Conservation (phyloP, 148 eudicot genomes). For the Fagopyrum esculentum region DNA sequence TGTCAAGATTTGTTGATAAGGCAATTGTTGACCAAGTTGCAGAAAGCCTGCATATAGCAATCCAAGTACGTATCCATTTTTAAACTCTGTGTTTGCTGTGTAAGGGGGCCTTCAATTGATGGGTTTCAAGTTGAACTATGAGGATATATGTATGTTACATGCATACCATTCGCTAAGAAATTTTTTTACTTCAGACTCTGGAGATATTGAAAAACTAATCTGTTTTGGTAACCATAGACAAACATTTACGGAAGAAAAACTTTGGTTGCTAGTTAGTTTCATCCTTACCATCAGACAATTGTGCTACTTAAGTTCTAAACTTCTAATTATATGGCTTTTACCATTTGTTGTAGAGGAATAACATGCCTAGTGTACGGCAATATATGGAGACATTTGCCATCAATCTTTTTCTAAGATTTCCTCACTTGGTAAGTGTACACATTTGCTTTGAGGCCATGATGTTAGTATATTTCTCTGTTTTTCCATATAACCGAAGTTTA, state of each 20-base stretch:
- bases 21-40: conserved; percentile 57
- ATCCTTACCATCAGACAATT: not conserved
- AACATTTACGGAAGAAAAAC: not conserved
- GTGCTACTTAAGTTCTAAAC: conserved; percentile 10
- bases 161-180: not conserved
- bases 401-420: conserved; percentile 70
- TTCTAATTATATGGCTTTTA: conserved; percentile 13
- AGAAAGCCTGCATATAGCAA: conserved; percentile 48
- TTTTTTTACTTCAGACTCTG: not conserved
- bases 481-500: not conserved
- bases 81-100: not conserved
- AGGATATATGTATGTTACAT: not conserved
- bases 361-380: conserved; percentile 91
- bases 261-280: not conserved
- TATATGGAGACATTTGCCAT: conserved; percentile 93
- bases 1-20: conserved; percentile 60
- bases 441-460: not conserved
- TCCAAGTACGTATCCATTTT: conserved; percentile 42
- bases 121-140: not conserved
- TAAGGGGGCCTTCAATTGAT: not conserved
- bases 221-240: not conserved
- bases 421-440: conserved; percentile 51
- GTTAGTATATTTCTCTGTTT: not conserved
- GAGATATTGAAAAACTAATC: not conserved
- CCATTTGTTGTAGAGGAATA: conserved; percentile 65